Evolutionary conservation across 2,329 filamentous ascomycete genomes (phyloP).

Genomic region (Ophiostoma triangulosporum): DNA sequence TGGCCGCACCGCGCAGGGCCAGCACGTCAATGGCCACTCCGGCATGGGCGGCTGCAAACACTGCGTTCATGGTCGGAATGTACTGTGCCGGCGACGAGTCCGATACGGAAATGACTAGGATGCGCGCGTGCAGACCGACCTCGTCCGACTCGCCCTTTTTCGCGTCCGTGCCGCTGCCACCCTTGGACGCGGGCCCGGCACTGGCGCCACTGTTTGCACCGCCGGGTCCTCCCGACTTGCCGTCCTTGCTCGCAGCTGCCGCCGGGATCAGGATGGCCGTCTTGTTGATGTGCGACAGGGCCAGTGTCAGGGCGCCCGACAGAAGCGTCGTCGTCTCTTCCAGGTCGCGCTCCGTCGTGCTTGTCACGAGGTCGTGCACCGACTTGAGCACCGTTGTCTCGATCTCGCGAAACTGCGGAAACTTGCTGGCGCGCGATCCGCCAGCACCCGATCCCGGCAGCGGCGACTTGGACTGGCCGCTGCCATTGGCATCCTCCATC

Average conservation of each 20-base stretch:
- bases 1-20: slow-evolving; percentile 70
- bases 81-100: slow-evolving; percentile 79
- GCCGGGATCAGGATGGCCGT: slow-evolving; percentile 23
- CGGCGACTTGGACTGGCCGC: slow-evolving; percentile 15
- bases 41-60: slow-evolving; percentile 84
- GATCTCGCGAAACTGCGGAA: slow-evolving; percentile 77
- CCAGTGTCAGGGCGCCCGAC: slow-evolving; percentile 79
- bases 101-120: slow-evolving; percentile 81
- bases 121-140: slow-evolving; percentile 57
- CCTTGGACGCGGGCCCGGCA: slow-evolving; percentile 22
- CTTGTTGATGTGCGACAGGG: slow-evolving; percentile 84
- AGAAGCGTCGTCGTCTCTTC: slow-evolving; percentile 72
- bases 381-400: slow-evolving; percentile 68
- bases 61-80: slow-evolving; percentile 96
- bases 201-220: not conserved
- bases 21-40: slow-evolving; percentile 86
- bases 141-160: slow-evolving; percentile 15
- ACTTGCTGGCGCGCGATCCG: slow-evolving; percentile 61
- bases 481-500: slow-evolving; percentile 30
- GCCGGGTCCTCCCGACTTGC: slow-evolving; percentile 25
- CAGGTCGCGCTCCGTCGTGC: slow-evolving; percentile 52
- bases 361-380: slow-evolving; percentile 56
- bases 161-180: slow-evolving; percentile 12
- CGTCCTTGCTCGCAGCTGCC: slow-evolving; percentile 4
- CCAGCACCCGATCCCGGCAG: slow-evolving; percentile 13